phyloP scores from a whole-genome alignment of 257 asterid genomes.

The Solanum habrochaites region DNA sequence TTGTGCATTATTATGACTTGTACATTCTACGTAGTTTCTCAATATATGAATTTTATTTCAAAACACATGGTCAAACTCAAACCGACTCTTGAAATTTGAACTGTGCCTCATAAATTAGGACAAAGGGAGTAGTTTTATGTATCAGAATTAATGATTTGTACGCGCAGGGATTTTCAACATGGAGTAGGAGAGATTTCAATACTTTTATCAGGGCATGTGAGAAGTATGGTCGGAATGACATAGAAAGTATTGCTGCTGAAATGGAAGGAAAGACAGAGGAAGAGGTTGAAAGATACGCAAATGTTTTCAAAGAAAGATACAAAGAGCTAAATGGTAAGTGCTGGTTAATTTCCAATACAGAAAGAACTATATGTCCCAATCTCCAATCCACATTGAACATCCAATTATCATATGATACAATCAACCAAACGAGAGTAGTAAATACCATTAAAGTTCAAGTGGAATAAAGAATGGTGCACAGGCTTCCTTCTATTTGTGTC shows the following conservation, averaged over 20 bases:
- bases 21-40: neutral
- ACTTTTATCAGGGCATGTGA: conserved; percentile 96
- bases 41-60: neutral
- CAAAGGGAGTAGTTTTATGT: neutral
- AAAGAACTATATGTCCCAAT: neutral
- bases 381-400: neutral
- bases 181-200: conserved; percentile 97
- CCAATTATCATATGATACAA: neutral
- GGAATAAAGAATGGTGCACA: neutral
- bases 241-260: conserved; percentile 75
- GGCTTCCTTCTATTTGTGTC: neutral
- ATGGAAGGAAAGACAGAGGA: conserved; percentile 95
- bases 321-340: conserved; percentile 76
- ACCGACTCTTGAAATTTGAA: neutral
- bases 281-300: conserved; percentile 91
- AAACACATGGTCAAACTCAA: neutral
- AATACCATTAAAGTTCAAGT: neutral
- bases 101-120: neutral
- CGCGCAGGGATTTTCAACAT: conserved; percentile 83
- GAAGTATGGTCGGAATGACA: conserved; percentile 85
- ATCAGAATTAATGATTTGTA: neutral
- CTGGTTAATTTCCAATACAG: neutral
- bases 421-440: neutral
- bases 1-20: neutral
- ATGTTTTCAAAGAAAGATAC: conserved; percentile 84